Percentiles rank a stretch among this genome's conserved stretches.
Evolutionary conservation across 1,284 basidiomycete genomes (phyloP).

Genomic region (Trichosporon sp.): DNA sequence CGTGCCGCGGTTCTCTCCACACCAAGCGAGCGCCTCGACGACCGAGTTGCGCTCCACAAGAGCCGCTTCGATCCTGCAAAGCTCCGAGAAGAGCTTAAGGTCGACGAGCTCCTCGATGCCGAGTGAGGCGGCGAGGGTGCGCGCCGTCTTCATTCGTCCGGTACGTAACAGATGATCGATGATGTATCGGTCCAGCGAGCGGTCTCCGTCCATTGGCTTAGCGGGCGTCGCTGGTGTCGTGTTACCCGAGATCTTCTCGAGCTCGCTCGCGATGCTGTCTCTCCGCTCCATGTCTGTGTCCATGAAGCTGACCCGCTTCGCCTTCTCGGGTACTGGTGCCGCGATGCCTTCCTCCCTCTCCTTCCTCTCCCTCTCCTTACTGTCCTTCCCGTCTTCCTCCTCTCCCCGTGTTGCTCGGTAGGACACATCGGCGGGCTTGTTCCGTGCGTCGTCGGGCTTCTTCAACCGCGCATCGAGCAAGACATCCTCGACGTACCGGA

Average conservation of each 20-base stretch:
- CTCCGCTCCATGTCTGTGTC: constrained; percentile 6
- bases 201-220: constrained; percentile 14
- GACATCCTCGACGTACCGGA: constrained; percentile 13
- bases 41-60: constrained; percentile 66
- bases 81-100: constrained; percentile 84
- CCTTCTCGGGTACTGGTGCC: not conserved
- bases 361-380: not conserved
- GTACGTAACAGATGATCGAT: constrained; percentile 80
- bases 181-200: constrained; percentile 72
- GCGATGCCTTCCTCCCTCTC: not conserved
- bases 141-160: constrained; percentile 39
- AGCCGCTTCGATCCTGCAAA: constrained; percentile 74
- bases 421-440: not conserved
- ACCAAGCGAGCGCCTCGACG: constrained; percentile 86
- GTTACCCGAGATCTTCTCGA: not conserved
- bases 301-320: constrained; percentile 1
- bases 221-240: not conserved
- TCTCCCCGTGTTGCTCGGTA: not conserved
- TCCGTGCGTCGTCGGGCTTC: not conserved
- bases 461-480: constrained; percentile 7
- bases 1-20: constrained; percentile 87
- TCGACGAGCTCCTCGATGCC: constrained; percentile 62
- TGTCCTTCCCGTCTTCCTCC: not conserved
- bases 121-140: constrained; percentile 29
- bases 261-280: not conserved